Evolutionary conservation across 2,329 filamentous ascomycete genomes (phyloP).

Genomic region (Diaporthe destruens): DNA sequence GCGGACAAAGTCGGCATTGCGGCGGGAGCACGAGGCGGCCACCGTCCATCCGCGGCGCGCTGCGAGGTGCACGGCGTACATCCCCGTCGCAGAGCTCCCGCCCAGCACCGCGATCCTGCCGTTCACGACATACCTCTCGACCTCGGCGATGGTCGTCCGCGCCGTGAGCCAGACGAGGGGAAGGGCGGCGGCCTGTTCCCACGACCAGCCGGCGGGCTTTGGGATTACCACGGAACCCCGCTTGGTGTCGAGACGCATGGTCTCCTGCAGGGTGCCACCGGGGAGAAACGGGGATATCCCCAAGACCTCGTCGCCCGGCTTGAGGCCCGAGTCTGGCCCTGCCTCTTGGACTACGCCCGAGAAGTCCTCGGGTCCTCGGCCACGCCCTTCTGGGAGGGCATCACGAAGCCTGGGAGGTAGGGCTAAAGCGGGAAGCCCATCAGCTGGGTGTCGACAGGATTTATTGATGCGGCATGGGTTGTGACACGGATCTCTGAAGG

Average conservation of each 20-base stretch:
- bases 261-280: slow-evolving; percentile 39
- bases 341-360: slow-evolving; percentile 42
- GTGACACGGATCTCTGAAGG: slow-evolving; percentile 39
- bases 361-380: slow-evolving; percentile 42
- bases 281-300: slow-evolving; percentile 38
- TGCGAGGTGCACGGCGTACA: slow-evolving; percentile 43
- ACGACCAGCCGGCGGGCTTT: slow-evolving; percentile 41
- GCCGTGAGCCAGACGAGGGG: slow-evolving; percentile 44
- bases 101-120: slow-evolving; percentile 42
- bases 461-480: slow-evolving; percentile 42
- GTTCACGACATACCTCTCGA: slow-evolving; percentile 30
- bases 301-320: slow-evolving; percentile 41
- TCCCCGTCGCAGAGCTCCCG: slow-evolving; percentile 43
- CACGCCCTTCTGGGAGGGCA: slow-evolving; percentile 37
- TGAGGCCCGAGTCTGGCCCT: slow-evolving; percentile 36
- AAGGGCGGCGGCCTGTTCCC: slow-evolving; percentile 42
- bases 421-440: slow-evolving; percentile 40
- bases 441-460: slow-evolving; percentile 44
- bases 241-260: slow-evolving; percentile 34
- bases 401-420: slow-evolving; percentile 25
- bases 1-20: slow-evolving; percentile 43
- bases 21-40: slow-evolving; percentile 42
- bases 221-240: slow-evolving; percentile 36
- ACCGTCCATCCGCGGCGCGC: slow-evolving; percentile 43
- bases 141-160: slow-evolving; percentile 40